Evolutionary conservation across 108 stramenopile species (phyloP), one percentile per base, ranked within the genome.

Genomic region (Skeletonema costatum): DNA sequence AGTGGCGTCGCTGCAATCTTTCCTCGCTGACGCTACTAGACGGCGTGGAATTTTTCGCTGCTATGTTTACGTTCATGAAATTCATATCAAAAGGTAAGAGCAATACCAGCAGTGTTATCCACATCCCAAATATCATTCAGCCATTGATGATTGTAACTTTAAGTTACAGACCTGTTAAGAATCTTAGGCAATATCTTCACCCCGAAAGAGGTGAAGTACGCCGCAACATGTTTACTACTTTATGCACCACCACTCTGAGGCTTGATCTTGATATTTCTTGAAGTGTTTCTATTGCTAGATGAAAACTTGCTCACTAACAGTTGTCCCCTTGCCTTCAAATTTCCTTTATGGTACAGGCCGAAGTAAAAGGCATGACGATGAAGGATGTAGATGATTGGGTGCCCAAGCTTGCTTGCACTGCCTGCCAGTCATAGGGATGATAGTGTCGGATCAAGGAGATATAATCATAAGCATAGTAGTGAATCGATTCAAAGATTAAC

Each of bases 201-300:
- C 73, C 73, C 73, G 73, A 50, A 74, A 74, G 73, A 74, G 73
- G 73, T 66, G 50, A 64, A 35, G 39, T 33, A 11, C 17, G 32
- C 53, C 70, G 10, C n/a, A 14, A 41, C 63, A 30, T 74, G 73
- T 64, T 35, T 63, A 74, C 73, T 66, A n/a, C 17, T 17, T 51
- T 74, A 74, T 74, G 73, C 73, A 74, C 73, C 73, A 74, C 73
- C 73, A 74, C 73, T 74, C 73, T 74, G 73, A 74, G 73, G 73
- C 73, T 56, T 65, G 32, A 51, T 7, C 25, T n/a, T 59, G 2
- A 17, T 32, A 19, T 36, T 13, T 9, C 8, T 32, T 14, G 11
- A 8, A 31, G 6, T 31, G 7, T 36, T 19, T 21, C 13, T 58
- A 41, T 41, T 41, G 11, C 10, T 10, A 2, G 12, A 41, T 41